phyloP scores from a whole-genome alignment of 2,329 filamentous ascomycete genomes.

The Stenocarpella maydis region DNA sequence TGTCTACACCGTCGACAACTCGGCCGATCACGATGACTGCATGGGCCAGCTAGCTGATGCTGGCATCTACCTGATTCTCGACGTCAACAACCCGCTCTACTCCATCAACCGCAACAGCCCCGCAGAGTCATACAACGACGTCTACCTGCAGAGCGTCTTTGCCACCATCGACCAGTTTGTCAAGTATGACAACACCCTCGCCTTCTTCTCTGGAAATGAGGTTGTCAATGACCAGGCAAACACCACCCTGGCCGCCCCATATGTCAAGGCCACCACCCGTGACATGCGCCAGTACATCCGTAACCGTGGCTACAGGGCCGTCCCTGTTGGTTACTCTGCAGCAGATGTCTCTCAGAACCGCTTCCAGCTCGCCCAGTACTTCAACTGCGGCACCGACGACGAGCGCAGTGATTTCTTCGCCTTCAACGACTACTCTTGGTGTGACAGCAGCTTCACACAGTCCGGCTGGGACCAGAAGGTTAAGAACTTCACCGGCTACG shows the following conservation, averaged over 20 bases:
- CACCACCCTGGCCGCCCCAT: slow-evolving; percentile 73
- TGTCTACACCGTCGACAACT: slow-evolving; percentile 93
- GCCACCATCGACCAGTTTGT: slow-evolving; percentile 86
- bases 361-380: slow-evolving; percentile 85
- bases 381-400: slow-evolving; percentile 90
- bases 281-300: slow-evolving; percentile 78
- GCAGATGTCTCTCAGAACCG: slow-evolving; percentile 89
- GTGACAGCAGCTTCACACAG: slow-evolving; percentile 72
- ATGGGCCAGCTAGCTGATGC: slow-evolving; percentile 83
- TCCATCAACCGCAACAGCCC: slow-evolving; percentile 83
- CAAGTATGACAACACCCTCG: slow-evolving; percentile 85
- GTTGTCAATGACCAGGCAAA: slow-evolving; percentile 74
- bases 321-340: slow-evolving; percentile 79
- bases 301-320: slow-evolving; percentile 65
- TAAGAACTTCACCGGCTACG: slow-evolving; percentile 85
- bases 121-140: slow-evolving; percentile 82
- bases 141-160: slow-evolving; percentile 85
- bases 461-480: slow-evolving; percentile 92
- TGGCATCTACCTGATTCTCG: slow-evolving; percentile 90
- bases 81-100: slow-evolving; percentile 90
- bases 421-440: slow-evolving; percentile 87
- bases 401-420: slow-evolving; percentile 88
- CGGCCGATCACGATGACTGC: slow-evolving; percentile 80
- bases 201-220: slow-evolving; percentile 86
- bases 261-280: slow-evolving; percentile 81